A percentile compares a stretch with the other conserved stretches of the same genome.
phyloP scores from a whole-genome alignment of 305 asterid species.

The Plantago rigida region DNA sequence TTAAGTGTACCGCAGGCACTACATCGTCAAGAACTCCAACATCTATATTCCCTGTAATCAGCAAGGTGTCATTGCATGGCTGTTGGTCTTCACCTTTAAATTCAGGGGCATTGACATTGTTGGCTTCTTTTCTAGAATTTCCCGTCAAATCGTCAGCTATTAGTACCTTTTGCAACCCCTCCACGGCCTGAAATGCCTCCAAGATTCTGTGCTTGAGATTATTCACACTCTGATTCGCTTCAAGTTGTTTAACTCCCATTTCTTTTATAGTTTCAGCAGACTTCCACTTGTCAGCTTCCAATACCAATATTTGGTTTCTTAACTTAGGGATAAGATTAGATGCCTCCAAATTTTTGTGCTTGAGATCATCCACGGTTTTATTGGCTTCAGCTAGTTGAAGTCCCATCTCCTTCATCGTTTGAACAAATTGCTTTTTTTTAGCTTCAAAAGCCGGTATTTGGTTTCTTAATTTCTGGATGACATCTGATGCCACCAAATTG shows the following conservation, averaged over 20 bases:
- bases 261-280: neutral
- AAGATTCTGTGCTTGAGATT: conserved; percentile 3
- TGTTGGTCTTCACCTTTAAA: too few relatives aligned
- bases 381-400: neutral
- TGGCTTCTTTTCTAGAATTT: neutral
- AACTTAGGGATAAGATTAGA: neutral
- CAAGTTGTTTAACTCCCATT: neutral
- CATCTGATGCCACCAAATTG: too few relatives aligned
- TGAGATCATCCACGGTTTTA: conserved; percentile 10
- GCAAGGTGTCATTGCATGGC: too few relatives aligned
- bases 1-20: neutral
- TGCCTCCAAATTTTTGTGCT: conserved; percentile 1
- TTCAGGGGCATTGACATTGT: too few relatives aligned
- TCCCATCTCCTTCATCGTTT: neutral
- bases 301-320: neutral
- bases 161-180: conserved; percentile 6
- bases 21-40: neutral
- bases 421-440: neutral
- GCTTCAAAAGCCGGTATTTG: too few relatives aligned
- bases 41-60: neutral
- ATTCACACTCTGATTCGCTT: neutral
- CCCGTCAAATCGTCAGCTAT: neutral
- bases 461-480: neutral
- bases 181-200: neutral
- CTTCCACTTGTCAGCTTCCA: neutral